Percentiles rank a stretch among this genome's conserved stretches.
These are phyloP conservation scores for Penicillium sp. DNA, from an alignment of 2,329 filamentous ascomycete genomes.

Conservation along the genomic window DNA sequence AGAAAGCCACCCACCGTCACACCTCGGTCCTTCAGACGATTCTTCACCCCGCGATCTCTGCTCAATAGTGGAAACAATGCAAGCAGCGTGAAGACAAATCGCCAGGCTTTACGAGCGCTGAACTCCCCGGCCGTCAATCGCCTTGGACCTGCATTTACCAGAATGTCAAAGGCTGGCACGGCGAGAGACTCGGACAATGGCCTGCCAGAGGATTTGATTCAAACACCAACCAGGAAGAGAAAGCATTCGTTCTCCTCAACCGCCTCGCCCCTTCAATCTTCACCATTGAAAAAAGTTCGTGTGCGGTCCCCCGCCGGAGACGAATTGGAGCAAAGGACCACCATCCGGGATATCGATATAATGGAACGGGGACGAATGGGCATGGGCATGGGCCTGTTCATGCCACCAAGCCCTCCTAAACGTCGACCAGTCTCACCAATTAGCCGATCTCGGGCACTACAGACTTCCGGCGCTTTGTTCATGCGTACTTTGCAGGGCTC, in stretches of 20 bases:
- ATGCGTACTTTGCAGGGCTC: conserved; percentile 34
- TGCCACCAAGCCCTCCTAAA: conserved; percentile 17
- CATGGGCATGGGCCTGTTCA: conserved; percentile 16
- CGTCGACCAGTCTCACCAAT: conserved; percentile 29
- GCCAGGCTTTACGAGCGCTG: conserved; percentile 43
- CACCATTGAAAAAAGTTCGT: conserved; percentile 42
- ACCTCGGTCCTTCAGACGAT: conserved; percentile 47
- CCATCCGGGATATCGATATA: conserved; percentile 27
- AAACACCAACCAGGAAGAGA: conserved; percentile 42
- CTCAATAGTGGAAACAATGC: conserved; percentile 32
- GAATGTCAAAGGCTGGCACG: conserved; percentile 31
- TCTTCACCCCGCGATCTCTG: conserved; percentile 47
- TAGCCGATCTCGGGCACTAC: conserved; percentile 33
- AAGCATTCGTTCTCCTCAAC: conserved; percentile 43
- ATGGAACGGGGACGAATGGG: conserved; percentile 11
- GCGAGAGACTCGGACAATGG: conserved; percentile 24
- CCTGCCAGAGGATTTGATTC: conserved; percentile 26
- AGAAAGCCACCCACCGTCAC: conserved; percentile 46
- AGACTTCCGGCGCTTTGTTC: conserved; percentile 36
- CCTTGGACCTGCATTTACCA: conserved; percentile 39
- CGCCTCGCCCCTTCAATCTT: conserved; percentile 47
- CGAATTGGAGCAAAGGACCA: conserved; percentile 26
- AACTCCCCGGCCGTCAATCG: conserved; percentile 41
- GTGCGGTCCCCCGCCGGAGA: conserved; percentile 29
- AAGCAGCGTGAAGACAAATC: conserved; percentile 36